These are phyloP conservation scores for Neodidymelliopsis sp. DNA, from an alignment of 2,329 filamentous ascomycete genomes.

Conservation along the genomic window DNA sequence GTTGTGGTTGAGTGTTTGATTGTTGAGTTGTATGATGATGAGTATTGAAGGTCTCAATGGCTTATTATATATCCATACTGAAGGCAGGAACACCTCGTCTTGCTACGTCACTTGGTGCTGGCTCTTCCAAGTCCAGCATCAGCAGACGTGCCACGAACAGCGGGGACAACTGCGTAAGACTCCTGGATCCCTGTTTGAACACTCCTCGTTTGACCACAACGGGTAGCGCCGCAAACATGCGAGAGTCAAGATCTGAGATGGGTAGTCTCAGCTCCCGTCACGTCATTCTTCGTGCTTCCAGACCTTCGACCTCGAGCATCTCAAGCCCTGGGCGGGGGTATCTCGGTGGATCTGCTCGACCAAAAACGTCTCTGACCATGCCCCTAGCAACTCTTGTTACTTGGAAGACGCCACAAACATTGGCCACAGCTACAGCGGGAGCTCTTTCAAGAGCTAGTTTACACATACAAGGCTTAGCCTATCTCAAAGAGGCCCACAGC, in stretches of 20 bases:
- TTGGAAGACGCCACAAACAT: slow-evolving; percentile 24
- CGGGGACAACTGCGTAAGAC: slow-evolving; percentile 5
- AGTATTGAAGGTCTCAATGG: slow-evolving; percentile 6
- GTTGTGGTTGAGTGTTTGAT: slow-evolving; percentile 18
- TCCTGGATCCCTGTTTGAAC: slow-evolving; percentile 29
- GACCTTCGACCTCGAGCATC: slow-evolving; percentile 13
- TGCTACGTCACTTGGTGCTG: slow-evolving; percentile 31
- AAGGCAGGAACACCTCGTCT: slow-evolving; percentile 17
- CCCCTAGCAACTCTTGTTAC: slow-evolving; percentile 5
- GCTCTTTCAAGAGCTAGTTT: slow-evolving; percentile 10
- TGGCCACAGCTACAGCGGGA: slow-evolving; percentile 25
- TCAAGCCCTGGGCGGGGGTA: slow-evolving; percentile 3
- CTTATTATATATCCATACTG: slow-evolving; percentile 26
- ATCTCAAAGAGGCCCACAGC: slow-evolving; percentile 17
- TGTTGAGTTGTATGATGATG: slow-evolving; percentile 18
- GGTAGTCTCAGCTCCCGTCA: slow-evolving; percentile 10
- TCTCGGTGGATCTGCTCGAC: slow-evolving; percentile 2
- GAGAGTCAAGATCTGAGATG: slow-evolving; percentile 20
- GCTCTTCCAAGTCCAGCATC: slow-evolving; percentile 16
- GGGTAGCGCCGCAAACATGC: slow-evolving; percentile 21
- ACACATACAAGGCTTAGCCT: slow-evolving; percentile 17
- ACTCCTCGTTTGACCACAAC: slow-evolving; percentile 17
- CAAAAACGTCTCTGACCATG: slow-evolving; percentile 9
- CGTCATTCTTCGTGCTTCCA: slow-evolving; percentile 23
- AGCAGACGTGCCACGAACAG: slow-evolving; percentile 30